Conservation (phyloP, 2,329 filamentous ascomycete genomes). For the Ophiostoma ips region DNA sequence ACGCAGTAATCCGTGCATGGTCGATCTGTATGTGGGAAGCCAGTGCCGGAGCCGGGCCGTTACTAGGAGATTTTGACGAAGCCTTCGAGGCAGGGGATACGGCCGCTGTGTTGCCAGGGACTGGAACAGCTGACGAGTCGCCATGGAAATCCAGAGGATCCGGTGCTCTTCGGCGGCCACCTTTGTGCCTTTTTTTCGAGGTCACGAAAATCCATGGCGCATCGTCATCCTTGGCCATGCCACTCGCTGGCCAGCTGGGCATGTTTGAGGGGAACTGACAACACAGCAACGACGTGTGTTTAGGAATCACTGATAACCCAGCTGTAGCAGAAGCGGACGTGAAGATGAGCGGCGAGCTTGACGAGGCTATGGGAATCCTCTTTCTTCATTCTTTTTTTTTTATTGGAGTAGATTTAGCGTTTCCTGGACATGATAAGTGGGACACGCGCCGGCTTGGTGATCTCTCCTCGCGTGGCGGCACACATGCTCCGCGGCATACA, state of each 20-base stretch:
- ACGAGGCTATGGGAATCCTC: too few species aligned
- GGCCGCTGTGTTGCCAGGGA: background rate
- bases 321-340: too few species aligned
- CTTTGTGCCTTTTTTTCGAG: background rate
- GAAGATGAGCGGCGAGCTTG: too few species aligned
- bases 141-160: background rate
- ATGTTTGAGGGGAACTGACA: background rate
- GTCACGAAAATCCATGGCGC: conserved; percentile 5
- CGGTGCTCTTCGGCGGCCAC: background rate
- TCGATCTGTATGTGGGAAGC: conserved; percentile 15
- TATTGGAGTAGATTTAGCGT: too few species aligned
- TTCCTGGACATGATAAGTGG: too few species aligned
- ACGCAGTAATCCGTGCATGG: conserved; percentile 12
- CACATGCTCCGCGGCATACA: too few species aligned
- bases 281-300: too few species aligned
- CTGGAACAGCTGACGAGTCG: background rate
- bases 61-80: background rate
- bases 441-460: too few species aligned
- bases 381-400: too few species aligned
- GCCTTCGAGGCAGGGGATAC: background rate
- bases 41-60: background rate
- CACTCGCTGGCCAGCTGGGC: background rate
- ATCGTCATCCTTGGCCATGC: background rate
- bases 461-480: too few species aligned
- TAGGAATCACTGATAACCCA: too few species aligned